phyloP scores from a whole-genome alignment of 345 rosid genomes.

The Boechera retrofracta region DNA sequence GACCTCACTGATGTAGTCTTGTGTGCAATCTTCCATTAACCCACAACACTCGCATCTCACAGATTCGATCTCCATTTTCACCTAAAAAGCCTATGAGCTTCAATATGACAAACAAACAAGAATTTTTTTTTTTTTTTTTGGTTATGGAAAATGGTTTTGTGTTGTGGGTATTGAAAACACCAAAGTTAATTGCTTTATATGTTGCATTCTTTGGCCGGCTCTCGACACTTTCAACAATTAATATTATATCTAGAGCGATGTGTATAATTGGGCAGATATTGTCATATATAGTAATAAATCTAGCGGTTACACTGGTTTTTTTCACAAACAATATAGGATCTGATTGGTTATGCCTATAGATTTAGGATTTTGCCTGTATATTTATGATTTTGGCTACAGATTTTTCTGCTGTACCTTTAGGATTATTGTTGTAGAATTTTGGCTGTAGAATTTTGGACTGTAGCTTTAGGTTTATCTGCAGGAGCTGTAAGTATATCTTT shows the following conservation, averaged over 20 bases:
- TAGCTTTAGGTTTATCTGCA: too few species aligned
- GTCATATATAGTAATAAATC: conserved; percentile 18
- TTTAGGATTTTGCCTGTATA: too few species aligned
- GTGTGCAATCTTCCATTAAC: conserved; percentile 91
- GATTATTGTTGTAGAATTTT: too few species aligned
- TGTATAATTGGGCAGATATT: conserved; percentile 14
- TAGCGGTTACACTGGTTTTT: conserved; percentile 20
- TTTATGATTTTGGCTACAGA: too few species aligned
- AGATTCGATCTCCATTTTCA: conserved; percentile 83
- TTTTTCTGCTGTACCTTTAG: too few species aligned
- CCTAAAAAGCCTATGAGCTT: background rate
- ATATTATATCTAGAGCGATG: conserved; percentile 17
- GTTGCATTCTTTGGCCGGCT: conserved; percentile 40
- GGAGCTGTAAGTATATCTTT: too few species aligned
- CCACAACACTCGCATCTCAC: conserved; percentile 93
- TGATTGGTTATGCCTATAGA: too few species aligned
- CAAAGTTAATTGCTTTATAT: conserved; percentile 37
- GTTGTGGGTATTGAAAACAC: conserved; percentile 28
- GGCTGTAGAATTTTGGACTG: too few species aligned
- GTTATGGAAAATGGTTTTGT: conserved; percentile 34
- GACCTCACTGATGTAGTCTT: conserved; percentile 73
- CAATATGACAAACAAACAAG: background rate
- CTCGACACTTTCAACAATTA: conserved; percentile 34
- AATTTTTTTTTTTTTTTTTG: conserved; percentile 13
- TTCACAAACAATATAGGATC: background rate